Base-by-base conservation (phyloP, 495 filamentous ascomycete genomes). In the Penicillium maclennaniae region DNA sequence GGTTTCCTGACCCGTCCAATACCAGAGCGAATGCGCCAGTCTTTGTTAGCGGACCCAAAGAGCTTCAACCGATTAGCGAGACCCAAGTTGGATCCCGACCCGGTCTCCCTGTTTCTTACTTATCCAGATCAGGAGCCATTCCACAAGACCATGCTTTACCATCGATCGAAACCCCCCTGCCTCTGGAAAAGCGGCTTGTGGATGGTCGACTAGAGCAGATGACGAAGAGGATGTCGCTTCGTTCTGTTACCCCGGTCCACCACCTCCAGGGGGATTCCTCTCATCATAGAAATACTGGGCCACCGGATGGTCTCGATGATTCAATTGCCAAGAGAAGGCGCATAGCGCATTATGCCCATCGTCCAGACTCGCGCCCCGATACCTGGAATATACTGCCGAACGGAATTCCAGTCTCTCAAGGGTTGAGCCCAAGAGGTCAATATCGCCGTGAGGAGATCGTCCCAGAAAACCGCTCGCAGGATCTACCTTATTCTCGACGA, bases 151-250 rank as follows among this genome's bases (percentile, higher is more conserved):
- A 51, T 39, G 60, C 61, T 34, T 54, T 77, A 8, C 74, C 74
- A 16, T 77, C 74, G 37, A 72, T 77, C 52, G 74, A 77, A 53
- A 54, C 43, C 45, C 54, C 67, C 37, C 50, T 63, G 36, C 55
- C 67, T 16, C 25, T 42, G 36, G 67, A 72, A 27, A 63, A 42
- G 52, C 65, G 62, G 49, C 59, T 54, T 12, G 42, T 54, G 40
- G 68, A 69, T 44, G 58, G 51, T 40, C 60, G 61, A 26, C 60
- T 73, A 49, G 67, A 69, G 12, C 53, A 60, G 25, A 56, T 72
- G 53, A 53, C 67, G 16, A 61, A 65, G 45, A 64, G 59, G 57
- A 75, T 73, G 65, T 65, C 63, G 19, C 66, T 73, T 28, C 69
- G 69, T 38, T 71, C 69, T 27, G 59, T 69, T 54, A 73, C 72